A percentile compares a stretch with the other conserved stretches of the same genome.
phyloP scores from a whole-genome alignment of 2,329 filamentous ascomycete species.

The Ceratocystis huliohia region DNA sequence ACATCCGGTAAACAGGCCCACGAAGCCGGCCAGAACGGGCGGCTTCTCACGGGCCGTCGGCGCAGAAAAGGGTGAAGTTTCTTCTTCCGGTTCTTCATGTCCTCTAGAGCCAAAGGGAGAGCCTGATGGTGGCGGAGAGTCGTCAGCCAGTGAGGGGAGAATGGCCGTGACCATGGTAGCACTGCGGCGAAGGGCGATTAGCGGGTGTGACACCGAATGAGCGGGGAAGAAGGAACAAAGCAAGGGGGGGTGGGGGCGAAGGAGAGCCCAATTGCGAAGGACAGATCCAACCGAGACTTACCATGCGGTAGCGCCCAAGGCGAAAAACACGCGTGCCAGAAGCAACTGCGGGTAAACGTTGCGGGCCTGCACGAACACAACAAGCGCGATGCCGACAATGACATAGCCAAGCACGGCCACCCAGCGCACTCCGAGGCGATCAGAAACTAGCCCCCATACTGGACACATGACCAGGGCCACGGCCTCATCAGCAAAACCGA shows the following conservation, averaged over 20 bases:
- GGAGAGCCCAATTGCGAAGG: background rate
- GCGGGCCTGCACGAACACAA: slow-evolving; percentile 69
- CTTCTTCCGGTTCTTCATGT: slow-evolving; percentile 22
- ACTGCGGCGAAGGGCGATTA: slow-evolving; percentile 27
- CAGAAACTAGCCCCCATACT: slow-evolving; percentile 64
- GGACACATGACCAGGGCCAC: slow-evolving; percentile 72
- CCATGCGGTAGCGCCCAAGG: slow-evolving; percentile 79
- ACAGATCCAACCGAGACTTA: slow-evolving; percentile 30
- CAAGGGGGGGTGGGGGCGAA: background rate
- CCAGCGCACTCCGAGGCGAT: slow-evolving; percentile 61
- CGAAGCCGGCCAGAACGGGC: slow-evolving; percentile 64
- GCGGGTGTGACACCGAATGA: background rate
- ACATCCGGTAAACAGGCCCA: slow-evolving; percentile 84
- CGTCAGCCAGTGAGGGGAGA: slow-evolving; percentile 56
- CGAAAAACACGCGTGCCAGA: slow-evolving; percentile 74
- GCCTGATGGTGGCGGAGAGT: slow-evolving; percentile 23
- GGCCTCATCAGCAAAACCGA: slow-evolving; percentile 75
- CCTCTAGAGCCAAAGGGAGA: background rate
- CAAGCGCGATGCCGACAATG: slow-evolving; percentile 64
- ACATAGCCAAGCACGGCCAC: slow-evolving; percentile 66
- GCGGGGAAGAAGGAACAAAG: background rate
- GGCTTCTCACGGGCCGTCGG: slow-evolving; percentile 33
- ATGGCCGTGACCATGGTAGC: slow-evolving; percentile 97
- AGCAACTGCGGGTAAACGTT: slow-evolving; percentile 85
- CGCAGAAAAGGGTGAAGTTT: slow-evolving; percentile 54